A percentile compares a stretch with the other conserved stretches of the same genome.
Evolutionary conservation across 345 rosid species (phyloP).

Genomic region (Citrus hindsii): DNA sequence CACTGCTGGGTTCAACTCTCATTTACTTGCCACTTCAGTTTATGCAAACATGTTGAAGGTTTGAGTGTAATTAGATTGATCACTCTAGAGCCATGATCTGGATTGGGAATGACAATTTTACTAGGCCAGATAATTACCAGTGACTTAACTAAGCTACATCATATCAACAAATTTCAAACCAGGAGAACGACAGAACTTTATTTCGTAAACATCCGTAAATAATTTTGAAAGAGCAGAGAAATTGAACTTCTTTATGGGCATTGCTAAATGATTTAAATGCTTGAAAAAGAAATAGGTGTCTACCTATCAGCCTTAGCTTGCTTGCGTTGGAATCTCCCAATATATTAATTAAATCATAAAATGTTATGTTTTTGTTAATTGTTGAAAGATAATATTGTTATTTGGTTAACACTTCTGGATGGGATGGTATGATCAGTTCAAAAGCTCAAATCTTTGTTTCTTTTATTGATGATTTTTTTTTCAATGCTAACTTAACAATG

Average conservation of each 20-base stretch:
- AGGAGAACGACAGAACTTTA: not conserved
- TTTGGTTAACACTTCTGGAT: not conserved
- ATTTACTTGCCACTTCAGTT: not conserved
- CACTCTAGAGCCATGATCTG: not conserved
- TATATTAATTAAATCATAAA: too few species aligned
- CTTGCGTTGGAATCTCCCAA: not conserved
- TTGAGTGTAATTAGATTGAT: not conserved
- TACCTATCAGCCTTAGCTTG: not conserved
- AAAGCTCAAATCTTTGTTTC: not conserved
- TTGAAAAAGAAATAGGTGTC: not conserved
- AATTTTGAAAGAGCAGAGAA: not conserved
- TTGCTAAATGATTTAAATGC: not conserved
- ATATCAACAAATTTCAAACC: not conserved
- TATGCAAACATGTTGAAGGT: not conserved
- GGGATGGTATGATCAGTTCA: not conserved
- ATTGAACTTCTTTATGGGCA: not conserved
- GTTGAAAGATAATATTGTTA: not conserved
- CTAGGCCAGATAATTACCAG: not conserved
- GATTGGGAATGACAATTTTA: not conserved
- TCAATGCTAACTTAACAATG: not conserved
- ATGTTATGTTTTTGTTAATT: not conserved
- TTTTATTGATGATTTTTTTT: not conserved
- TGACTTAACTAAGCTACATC: not conserved
- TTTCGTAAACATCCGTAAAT: not conserved
- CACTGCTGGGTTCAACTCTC: not conserved